Base-by-base conservation (phyloP, 352 stramenopile genomes). In the Thraustotheca clavata region DNA sequence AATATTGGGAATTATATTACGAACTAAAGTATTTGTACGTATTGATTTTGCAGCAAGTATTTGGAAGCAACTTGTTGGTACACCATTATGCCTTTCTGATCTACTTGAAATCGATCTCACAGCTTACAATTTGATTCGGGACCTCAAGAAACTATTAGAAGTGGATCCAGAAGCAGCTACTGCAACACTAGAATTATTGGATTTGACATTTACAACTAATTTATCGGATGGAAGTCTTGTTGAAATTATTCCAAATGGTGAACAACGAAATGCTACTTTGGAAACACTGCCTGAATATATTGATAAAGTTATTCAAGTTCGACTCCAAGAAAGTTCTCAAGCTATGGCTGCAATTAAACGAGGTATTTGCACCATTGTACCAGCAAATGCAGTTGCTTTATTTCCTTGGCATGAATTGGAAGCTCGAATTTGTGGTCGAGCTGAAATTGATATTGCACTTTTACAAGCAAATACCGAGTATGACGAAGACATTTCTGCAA, bases 1-100 rank as follows among this genome's bases (percentile, higher is more conserved):
- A 66, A 85, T 97, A 68, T 74, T 97, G 9, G 90, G 88, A 0
- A 89, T 89, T 32, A 89, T 87, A 41, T 70, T 97, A 7, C 79
- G 89, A 8, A 95, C 79, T 41, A 70, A 79, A 0, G 84, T 96
- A 0, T 88, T 83, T 22, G 71, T 92, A 18, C 80, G 81, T 12
- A 71, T 94, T 1, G 81, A 91, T 49, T 67, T 94, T 5, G 78
- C 80, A 0, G 77, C 77, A 38, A 77, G 71, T 0, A 78, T 89
- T 16, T 94, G 83, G 81, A 86, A 91, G 59, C 73, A 87, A 20
- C 71, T 91, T 14, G 77, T 87, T 8, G 79, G 67, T 3, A 73
- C 86, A 36, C 69, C 78, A 1, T 50, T 39, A 7, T 65, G 74
- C 11, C 32, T 89, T n/a, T 49, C 63, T 8, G 72, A 75, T 1